These are phyloP conservation scores for Populus tomentosa DNA, from an alignment of 441 rosid genomes.

Conservation along the genomic window DNA sequence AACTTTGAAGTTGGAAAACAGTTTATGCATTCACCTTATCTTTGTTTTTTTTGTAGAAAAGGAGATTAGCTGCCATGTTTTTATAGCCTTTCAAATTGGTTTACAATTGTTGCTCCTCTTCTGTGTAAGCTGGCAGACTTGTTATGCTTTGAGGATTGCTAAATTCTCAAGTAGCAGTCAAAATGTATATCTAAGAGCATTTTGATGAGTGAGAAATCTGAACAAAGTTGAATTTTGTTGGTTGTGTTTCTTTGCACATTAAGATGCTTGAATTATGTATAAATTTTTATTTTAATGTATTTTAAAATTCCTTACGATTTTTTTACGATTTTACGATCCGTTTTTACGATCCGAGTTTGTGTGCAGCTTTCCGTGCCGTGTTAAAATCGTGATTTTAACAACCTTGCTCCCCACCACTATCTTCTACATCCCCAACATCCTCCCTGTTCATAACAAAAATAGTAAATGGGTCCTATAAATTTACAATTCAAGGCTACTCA, in stretches of 20 bases:
- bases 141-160: background rate
- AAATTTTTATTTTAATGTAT: too few species aligned
- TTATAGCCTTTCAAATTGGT: background rate
- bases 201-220: background rate
- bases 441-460: conserved; percentile 82
- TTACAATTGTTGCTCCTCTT: background rate
- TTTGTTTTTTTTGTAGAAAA: background rate
- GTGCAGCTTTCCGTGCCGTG: too few species aligned
- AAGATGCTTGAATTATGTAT: too few species aligned
- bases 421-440: conserved; percentile 50
- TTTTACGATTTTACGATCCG: too few species aligned
- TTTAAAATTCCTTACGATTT: too few species aligned
- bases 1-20: background rate
- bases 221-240: background rate
- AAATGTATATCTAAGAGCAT: background rate
- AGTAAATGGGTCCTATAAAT: conserved; percentile 80
- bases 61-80: background rate
- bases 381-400: too few species aligned
- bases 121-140: background rate
- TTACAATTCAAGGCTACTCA: conserved; percentile 75
- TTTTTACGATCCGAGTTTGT: too few species aligned
- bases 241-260: too few species aligned
- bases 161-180: background rate
- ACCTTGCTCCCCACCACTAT: conserved; percentile 41
- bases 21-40: background rate